Base-by-base conservation (phyloP, 139 green algal genomes). In the Picochlorum sp. region DNA sequence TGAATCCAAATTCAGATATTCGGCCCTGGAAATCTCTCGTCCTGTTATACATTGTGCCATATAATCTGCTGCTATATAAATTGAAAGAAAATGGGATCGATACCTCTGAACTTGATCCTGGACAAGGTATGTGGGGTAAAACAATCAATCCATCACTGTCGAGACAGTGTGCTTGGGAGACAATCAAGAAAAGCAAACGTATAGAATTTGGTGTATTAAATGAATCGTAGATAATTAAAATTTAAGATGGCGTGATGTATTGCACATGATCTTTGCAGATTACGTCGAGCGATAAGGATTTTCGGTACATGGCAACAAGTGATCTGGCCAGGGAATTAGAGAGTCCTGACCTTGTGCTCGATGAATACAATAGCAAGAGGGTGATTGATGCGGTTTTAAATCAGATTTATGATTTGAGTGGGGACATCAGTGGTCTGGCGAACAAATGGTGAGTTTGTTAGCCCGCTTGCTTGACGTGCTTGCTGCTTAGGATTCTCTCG, bases 241-340 rank as follows among this genome's bases (percentile, higher is more conserved):
- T 41, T 9, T 41, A n/a, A n/a, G n/a, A n/a, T n/a, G n/a, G n/a
- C n/a, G n/a, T n/a, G n/a, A n/a, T n/a, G n/a, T n/a, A n/a, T n/a
- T 29, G 24, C 2, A 33, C 30, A 7, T 13, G 18, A 33, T 10
- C 18, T 32, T 4, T 30, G 55, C 68, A 79, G 72, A 76, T 79
- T 10, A 53, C 57, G 13, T 71, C 57, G 5, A 66, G 59, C 18
- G 72, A 79, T 57, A 79, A 75, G 50, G 57, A 65, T 47, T 74
- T 69, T 51, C 69, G 90, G 16, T 97, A 95, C 64, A 97, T 97
- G 90, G 90, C 87, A 32, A 93, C 87, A 1, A 89, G 74, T 7
- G 90, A 97, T 68, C 69, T 97, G 37, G 73, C 89, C 12, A 77
- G 73, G 33, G 90, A 95, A 67, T 82, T 97, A 3, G 53, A 78